Evolutionary conservation across 1,139 yeast genomes (phyloP).

Genomic region (Pichia sp.): DNA sequence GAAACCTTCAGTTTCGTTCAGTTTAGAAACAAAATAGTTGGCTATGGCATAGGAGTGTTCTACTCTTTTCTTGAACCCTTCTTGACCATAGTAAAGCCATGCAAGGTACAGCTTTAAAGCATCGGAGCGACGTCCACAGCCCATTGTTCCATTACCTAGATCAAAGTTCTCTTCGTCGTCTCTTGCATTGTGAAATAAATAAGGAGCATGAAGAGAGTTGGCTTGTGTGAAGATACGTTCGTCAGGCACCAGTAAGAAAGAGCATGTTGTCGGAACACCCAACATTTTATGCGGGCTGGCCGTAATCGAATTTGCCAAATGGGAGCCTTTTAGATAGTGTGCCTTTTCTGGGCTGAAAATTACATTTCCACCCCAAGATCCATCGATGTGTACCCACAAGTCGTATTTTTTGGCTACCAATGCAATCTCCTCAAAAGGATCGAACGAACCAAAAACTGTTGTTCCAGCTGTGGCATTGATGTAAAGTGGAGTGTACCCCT

Average conservation of each 20-base stretch:
- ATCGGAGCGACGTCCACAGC: conserved; percentile 86
- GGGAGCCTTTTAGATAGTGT: conserved; percentile 52
- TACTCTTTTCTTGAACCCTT: conserved; percentile 54
- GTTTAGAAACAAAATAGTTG: conserved; percentile 50
- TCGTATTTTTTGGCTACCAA: conserved; percentile 50
- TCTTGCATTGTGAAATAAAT: conserved; percentile 63
- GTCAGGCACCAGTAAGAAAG: conserved; percentile 71
- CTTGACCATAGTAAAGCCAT: conserved; percentile 75
- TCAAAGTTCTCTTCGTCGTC: conserved; percentile 60
- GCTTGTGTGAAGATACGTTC: conserved; percentile 63
- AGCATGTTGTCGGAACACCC: conserved; percentile 87
- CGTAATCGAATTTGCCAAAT: conserved; percentile 73
- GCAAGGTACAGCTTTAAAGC: conserved; percentile 73
- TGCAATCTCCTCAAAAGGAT: conserved; percentile 57
- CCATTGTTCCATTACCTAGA: conserved; percentile 89
- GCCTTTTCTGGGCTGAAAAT: conserved; percentile 56
- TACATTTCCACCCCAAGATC: conserved; percentile 90
- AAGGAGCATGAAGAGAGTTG: conserved; percentile 76
- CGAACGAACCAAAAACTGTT: conserved; percentile 83
- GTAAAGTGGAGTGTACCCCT: conserved; percentile 70
- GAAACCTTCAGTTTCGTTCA: conserved; percentile 41
- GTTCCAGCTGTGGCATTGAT: conserved; percentile 87
- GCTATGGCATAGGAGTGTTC: conserved; percentile 71
- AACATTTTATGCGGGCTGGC: conserved; percentile 86
- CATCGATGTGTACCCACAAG: conserved; percentile 81